Conservation (phyloP, 2,329 filamentous ascomycete genomes). For the Penicillium expansum region DNA sequence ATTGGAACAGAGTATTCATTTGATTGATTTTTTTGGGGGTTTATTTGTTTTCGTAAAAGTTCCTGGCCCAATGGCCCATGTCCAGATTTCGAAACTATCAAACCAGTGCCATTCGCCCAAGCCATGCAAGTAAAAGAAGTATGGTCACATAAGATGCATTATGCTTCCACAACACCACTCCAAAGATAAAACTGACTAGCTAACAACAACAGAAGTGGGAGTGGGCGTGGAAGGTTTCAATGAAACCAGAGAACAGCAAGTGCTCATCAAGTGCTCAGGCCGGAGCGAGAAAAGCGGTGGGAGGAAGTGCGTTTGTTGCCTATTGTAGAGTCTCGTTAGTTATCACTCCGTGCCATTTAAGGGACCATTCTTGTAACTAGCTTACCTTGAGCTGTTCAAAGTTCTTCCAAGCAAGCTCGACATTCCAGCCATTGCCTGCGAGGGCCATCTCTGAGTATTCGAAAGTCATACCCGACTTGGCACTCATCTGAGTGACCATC, state of each 20-base stretch:
- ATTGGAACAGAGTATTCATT: neutral
- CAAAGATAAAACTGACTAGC: conserved; percentile 9
- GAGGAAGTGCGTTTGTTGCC: conserved; percentile 46
- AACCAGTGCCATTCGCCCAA: conserved; percentile 32
- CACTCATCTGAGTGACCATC: conserved; percentile 67
- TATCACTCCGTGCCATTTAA: neutral
- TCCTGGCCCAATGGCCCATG: conserved; percentile 11
- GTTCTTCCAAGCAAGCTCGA: conserved; percentile 68
- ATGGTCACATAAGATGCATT: conserved; percentile 11
- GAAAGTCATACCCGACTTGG: conserved; percentile 74
- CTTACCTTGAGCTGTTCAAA: conserved; percentile 74
- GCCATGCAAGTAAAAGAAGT: conserved; percentile 30
- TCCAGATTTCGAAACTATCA: conserved; percentile 18
- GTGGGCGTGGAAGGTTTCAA: neutral
- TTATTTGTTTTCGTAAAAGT: conserved; percentile 4
- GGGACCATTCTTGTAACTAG: neutral
- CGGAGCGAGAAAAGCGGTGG: conserved; percentile 48
- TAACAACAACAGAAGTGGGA: neutral
- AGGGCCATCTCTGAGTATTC: conserved; percentile 80
- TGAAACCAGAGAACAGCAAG: neutral
- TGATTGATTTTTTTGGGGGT: neutral
- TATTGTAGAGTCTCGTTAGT: conserved; percentile 25
- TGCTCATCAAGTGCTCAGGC: conserved; percentile 7
- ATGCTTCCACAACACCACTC: conserved; percentile 7
- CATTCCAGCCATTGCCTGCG: conserved; percentile 74